These are phyloP conservation scores for Gomphus bonarii DNA, from an alignment of 1,284 basidiomycete species.

Conservation along the genomic window DNA sequence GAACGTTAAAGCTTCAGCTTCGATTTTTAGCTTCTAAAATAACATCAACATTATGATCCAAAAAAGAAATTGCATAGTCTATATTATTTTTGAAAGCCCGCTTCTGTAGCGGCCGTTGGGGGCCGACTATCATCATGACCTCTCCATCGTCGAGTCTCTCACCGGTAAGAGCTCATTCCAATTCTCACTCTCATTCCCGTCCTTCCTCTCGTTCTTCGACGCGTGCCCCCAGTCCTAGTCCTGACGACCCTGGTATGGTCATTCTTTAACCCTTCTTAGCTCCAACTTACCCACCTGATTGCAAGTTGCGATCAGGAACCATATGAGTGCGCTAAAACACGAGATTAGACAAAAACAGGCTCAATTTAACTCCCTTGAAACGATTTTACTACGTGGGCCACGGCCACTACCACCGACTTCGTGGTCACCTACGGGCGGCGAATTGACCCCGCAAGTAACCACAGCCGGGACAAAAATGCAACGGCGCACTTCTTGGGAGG, in stretches of 20 bases:
- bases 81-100: neutral
- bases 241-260: constrained; percentile 49
- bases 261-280: constrained; percentile 17
- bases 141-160: constrained; percentile 4
- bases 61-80: neutral
- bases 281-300: constrained; percentile 17
- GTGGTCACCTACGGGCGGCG: constrained; percentile 21
- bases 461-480: constrained; percentile 33
- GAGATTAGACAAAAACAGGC: constrained; percentile 69
- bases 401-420: constrained; percentile 41
- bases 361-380: constrained; percentile 57
- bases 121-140: constrained; percentile 5
- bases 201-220: constrained; percentile 43
- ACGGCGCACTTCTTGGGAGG: constrained; percentile 50
- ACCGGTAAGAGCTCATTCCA: constrained; percentile 9
- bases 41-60: neutral
- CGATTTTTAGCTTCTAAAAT: no score
- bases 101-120: neutral
- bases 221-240: constrained; percentile 41
- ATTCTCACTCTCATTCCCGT: constrained; percentile 34
- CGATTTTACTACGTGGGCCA: constrained; percentile 48
- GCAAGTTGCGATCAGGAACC: constrained; percentile 56
- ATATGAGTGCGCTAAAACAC: constrained; percentile 68
- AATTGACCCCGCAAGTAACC: constrained; percentile 26
- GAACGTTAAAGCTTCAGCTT: no score